Conservation (phyloP, 2,329 filamentous ascomycete genomes). For the Colletotrichum neosansevieriae region DNA sequence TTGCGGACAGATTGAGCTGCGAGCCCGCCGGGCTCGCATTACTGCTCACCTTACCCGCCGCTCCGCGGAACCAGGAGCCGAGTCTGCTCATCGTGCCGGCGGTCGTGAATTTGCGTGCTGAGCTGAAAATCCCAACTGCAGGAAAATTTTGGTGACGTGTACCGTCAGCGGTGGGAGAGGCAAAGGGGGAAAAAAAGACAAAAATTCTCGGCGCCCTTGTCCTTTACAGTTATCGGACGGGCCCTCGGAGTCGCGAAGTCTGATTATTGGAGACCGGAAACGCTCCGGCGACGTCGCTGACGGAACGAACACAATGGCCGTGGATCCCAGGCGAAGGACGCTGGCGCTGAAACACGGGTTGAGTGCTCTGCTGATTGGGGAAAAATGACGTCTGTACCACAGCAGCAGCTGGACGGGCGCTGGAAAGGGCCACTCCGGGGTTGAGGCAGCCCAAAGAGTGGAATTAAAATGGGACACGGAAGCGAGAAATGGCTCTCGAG, state of each 20-base stretch:
- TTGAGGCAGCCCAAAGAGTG: conserved; percentile 5
- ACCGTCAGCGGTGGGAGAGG: neutral
- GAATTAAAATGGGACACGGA: conserved; percentile 33
- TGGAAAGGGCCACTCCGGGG: conserved; percentile 9
- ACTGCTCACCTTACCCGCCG: conserved; percentile 51
- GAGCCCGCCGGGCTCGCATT: conserved; percentile 49
- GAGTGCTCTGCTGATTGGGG: conserved; percentile 19
- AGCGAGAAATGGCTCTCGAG: conserved; percentile 24
- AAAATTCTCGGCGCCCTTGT: neutral
- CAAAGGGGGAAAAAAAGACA: neutral
- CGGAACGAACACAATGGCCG: conserved; percentile 20
- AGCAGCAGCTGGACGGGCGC: neutral
- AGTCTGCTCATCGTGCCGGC: conserved; percentile 58
- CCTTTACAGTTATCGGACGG: conserved; percentile 4
- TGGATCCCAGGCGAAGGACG: conserved; percentile 26
- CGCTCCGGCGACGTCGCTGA: conserved; percentile 34
- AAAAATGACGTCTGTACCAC: conserved; percentile 30
- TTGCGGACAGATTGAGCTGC: conserved; percentile 47
- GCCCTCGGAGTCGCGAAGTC: conserved; percentile 23
- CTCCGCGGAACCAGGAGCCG: conserved; percentile 64
- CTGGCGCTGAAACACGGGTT: conserved; percentile 38
- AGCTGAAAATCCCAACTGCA: neutral
- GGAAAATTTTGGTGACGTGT: neutral
- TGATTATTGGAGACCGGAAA: conserved; percentile 33
- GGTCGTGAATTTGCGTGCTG: neutral